These are phyloP conservation scores for Amaranthus palmeri DNA, from an alignment of 148 eudicot species.

Conservation along the genomic window DNA sequence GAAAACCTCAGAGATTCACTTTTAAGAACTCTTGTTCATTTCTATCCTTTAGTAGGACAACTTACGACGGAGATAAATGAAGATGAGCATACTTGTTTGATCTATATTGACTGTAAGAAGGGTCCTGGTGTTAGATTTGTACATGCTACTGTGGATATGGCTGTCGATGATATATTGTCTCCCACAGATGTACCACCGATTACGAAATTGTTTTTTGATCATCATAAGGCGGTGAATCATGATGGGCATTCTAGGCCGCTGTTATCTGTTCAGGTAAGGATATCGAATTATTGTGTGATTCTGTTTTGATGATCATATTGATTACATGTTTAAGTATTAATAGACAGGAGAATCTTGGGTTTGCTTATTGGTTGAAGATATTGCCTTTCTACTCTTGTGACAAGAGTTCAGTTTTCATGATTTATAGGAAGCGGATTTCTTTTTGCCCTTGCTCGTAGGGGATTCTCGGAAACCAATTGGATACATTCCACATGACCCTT, in stretches of 20 bases:
- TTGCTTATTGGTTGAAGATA: too few relatives aligned
- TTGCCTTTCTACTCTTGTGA: too few relatives aligned
- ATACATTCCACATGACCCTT: too few relatives aligned
- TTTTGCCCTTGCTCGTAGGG: too few relatives aligned
- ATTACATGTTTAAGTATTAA: too few relatives aligned
- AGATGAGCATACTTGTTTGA: conserved; percentile 7
- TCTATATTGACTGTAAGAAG: conserved; percentile 14
- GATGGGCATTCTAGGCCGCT: conserved; percentile 38
- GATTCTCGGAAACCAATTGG: too few relatives aligned
- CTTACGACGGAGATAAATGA: conserved; percentile 4
- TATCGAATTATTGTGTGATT: too few relatives aligned
- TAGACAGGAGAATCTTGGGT: too few relatives aligned
- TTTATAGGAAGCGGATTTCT: too few relatives aligned
- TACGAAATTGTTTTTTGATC: conserved; percentile 34
- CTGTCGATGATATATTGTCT: conserved; percentile 22
- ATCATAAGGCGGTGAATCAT: conserved; percentile 30
- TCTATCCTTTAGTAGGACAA: conserved; percentile 26
- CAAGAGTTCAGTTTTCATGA: too few relatives aligned
- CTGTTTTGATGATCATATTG: too few relatives aligned
- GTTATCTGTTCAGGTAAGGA: conserved; percentile 32
- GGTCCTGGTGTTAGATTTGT: conserved; percentile 22
- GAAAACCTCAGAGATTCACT: conserved; percentile 3
- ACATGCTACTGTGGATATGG: not conserved
- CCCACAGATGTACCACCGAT: conserved; percentile 25
- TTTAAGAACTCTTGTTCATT: conserved; percentile 8